Evolutionary conservation across 108 stramenopile species (phyloP).

Genomic region (Fistulifera pelliculosa): DNA sequence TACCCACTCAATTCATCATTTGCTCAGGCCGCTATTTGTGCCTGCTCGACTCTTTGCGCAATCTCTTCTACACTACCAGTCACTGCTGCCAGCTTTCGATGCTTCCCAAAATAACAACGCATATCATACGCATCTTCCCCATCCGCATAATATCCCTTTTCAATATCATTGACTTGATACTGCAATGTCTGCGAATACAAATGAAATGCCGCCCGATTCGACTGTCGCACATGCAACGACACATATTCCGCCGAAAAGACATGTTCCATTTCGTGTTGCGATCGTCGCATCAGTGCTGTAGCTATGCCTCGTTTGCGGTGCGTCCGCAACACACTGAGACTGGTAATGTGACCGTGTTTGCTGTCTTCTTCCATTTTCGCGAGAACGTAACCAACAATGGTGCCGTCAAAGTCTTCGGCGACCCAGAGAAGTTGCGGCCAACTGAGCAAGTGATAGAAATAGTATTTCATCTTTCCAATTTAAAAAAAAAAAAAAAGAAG

Average conservation of each 20-base stretch:
- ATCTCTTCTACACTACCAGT: background rate
- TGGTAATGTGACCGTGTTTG: constrained; percentile 90
- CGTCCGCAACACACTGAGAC: constrained; percentile 87
- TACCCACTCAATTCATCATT: background rate
- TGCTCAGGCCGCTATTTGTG: background rate
- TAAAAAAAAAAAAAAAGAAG: background rate
- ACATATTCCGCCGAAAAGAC: constrained; percentile 93
- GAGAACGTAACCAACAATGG: constrained; percentile 96
- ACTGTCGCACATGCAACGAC: constrained; percentile 94
- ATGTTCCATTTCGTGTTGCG: constrained; percentile 88
- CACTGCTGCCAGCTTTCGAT: constrained; percentile 5
- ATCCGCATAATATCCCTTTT: constrained; percentile 98
- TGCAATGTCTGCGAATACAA: constrained; percentile 89
- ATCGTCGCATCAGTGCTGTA: constrained; percentile 82
- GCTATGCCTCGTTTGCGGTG: constrained; percentile 94
- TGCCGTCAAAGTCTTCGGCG: constrained; percentile 88
- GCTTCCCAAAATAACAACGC: constrained; percentile 57
- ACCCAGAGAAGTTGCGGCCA: constrained; percentile 99
- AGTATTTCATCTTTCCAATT: constrained; percentile 78
- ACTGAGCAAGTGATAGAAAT: constrained; percentile 93
- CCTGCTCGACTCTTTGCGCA: constrained; percentile 2
- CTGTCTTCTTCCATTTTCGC: constrained; percentile 94
- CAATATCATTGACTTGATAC: constrained; percentile 92
- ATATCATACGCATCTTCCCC: constrained; percentile 99
- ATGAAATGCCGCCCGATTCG: constrained; percentile 96